Evolutionary conservation across 805 yeast genomes (phyloP).

Genomic region (Dipodascopsis uninucleata): DNA sequence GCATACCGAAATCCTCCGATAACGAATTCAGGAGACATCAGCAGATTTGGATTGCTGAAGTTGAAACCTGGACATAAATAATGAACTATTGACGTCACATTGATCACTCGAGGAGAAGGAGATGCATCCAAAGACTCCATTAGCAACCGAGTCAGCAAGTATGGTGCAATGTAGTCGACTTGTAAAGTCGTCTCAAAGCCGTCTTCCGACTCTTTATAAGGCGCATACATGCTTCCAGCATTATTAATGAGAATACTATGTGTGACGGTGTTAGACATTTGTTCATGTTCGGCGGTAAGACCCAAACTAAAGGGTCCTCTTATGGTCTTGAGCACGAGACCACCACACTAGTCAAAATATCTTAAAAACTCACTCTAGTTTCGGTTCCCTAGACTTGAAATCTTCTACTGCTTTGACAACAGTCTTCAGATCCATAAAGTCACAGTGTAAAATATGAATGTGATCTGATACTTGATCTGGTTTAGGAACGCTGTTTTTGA

Average conservation of each 20-base stretch:
- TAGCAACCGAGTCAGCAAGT: conserved; percentile 53
- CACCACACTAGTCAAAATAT: background rate
- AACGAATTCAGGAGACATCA: conserved; percentile 5
- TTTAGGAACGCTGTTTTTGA: conserved; percentile 1
- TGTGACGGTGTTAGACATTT: too few relatives aligned
- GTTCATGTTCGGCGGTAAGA: too few relatives aligned
- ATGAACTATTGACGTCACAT: conserved; percentile 21
- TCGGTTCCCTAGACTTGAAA: conserved; percentile 14
- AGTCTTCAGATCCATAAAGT: conserved; percentile 20
- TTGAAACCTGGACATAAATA: conserved; percentile 6
- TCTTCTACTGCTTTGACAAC: conserved; percentile 21
- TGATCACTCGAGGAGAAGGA: conserved; percentile 19
- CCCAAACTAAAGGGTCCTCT: too few relatives aligned
- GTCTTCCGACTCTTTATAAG: conserved; percentile 59
- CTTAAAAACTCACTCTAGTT: conserved; percentile 41
- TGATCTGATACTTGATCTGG: background rate
- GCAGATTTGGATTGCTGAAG: conserved; percentile 19
- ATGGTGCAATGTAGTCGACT: conserved; percentile 73
- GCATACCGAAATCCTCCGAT: conserved; percentile 14
- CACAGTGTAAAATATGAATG: conserved; percentile 8
- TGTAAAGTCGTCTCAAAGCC: conserved; percentile 77
- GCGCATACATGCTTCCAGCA: conserved; percentile 80
- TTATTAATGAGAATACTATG: conserved; percentile 57
- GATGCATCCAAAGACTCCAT: conserved; percentile 16
- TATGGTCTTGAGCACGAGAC: too few relatives aligned